Evolutionary conservation across 768 basidiomycete species (phyloP), one percentile per base, ranked within the genome.

Genomic region (Lactarius psammicola): DNA sequence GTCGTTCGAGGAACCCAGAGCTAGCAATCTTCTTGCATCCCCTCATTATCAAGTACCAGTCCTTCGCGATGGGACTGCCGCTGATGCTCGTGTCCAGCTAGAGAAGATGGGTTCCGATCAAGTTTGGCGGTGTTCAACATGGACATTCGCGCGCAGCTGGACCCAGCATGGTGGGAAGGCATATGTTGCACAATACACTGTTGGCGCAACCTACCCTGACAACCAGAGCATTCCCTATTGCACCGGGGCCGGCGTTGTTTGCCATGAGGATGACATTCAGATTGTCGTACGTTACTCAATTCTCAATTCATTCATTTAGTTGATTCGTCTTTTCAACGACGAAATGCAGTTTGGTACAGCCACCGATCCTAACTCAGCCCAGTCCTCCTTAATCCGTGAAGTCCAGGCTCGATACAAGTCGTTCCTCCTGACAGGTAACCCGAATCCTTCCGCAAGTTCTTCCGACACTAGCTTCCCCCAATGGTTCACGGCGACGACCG

Each of bases 261-360:
- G 90, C 75, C 90, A 92, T 74, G 83, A 92, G 73, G 91, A 92
- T 73, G 92, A 94, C 71, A 92, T 93, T 65, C 77, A 87, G 78
- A 86, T 90, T 73, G 82, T 92, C 66, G 88, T 88, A 76, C 65
- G 87, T 82, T 30, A 26, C 34, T 51, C 30, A 3, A 44, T 49
- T 53, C 34, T 51, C 30, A 3, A 44, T 49, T 53, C 49, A 46
- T 49, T 55, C 17, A 51, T 46, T 42, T 49, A 61, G 58, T 62
- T 61, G 58, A 61, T 33, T 53, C 80, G 78, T 82, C 82, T 61
- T 49, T 30, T 70, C 70, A 64, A 42, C 40, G 68, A 76, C 73
- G 23, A 58, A 36, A 26, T 23, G 26, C 60, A 69, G 69, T 79
- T 81, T 62, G 88, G 88, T 61, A 88, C 88, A 0, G 82, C 80